Percentiles rank a stretch among this genome's conserved stretches.
These are phyloP conservation scores for Sclerotinia nivalis DNA, from an alignment of 2,329 filamentous ascomycete species.

Conservation along the genomic window DNA sequence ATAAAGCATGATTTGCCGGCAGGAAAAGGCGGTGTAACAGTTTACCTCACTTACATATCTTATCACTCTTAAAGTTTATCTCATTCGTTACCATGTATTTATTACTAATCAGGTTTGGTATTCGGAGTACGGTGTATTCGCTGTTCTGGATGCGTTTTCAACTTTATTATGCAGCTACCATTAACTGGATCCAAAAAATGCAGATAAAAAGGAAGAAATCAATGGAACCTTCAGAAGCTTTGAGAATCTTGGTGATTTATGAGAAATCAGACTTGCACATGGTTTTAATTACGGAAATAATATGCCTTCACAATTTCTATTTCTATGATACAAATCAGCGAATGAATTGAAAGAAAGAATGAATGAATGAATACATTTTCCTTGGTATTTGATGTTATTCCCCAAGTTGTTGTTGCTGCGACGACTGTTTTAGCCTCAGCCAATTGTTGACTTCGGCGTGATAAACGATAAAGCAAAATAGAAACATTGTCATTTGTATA, in stretches of 20 bases:
- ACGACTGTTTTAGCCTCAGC: conserved; percentile 14
- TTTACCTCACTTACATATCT: neutral
- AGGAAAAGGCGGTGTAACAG: no score
- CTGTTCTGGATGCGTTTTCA: conserved; percentile 9
- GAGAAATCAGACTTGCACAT: neutral
- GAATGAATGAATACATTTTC: neutral
- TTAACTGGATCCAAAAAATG: neutral
- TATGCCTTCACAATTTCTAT: neutral
- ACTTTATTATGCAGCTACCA: neutral
- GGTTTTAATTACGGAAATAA: neutral
- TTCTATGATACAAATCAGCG: neutral
- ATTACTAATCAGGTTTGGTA: neutral
- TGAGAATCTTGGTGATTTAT: neutral
- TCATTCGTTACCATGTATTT: neutral
- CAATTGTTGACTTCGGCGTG: conserved; percentile 17
- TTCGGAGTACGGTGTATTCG: neutral
- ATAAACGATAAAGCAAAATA: conserved; percentile 2
- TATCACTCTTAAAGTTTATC: neutral
- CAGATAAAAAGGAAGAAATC: neutral
- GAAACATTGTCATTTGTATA: neutral
- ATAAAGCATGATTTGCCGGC: no score
- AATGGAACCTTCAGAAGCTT: neutral
- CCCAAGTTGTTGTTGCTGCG: conserved; percentile 14
- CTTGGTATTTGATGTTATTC: neutral
- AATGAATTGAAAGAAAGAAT: no score